phyloP scores from a whole-genome alignment of 2,329 filamentous ascomycete genomes.

The Colletotrichum abscissum region DNA sequence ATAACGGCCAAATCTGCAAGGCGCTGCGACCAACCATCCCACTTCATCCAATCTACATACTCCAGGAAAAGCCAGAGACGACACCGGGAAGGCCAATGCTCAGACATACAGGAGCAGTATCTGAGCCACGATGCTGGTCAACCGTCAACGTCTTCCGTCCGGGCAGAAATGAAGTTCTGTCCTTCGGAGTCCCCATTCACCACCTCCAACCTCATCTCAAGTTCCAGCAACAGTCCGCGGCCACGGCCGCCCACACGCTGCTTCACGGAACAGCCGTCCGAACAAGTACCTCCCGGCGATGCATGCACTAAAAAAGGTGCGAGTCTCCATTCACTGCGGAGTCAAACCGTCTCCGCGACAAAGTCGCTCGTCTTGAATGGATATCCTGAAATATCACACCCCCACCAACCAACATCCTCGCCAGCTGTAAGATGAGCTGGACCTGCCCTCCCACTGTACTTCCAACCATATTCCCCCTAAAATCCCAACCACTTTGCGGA shows the following conservation, averaged over 20 bases:
- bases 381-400: conserved; percentile 31
- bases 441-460: conserved; percentile 4
- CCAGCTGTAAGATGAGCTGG: conserved; percentile 30
- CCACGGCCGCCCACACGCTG: not conserved
- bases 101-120: not conserved
- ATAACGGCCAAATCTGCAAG: not conserved
- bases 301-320: conserved; percentile 28
- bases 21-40: not conserved
- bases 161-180: not conserved
- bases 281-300: conserved; percentile 8
- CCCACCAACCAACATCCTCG: conserved; percentile 28
- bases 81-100: not conserved
- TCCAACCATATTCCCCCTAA: not conserved
- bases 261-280: conserved; percentile 8
- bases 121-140: not conserved
- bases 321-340: conserved; percentile 26
- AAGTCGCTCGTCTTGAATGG: conserved; percentile 22
- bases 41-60: not conserved
- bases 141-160: not conserved
- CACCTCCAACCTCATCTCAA: not conserved
- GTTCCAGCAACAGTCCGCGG: not conserved
- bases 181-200: not conserved
- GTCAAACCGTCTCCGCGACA: conserved; percentile 12
- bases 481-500: not conserved
- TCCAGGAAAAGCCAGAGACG: not conserved